A percentile compares a stretch with the other conserved stretches of the same genome.
phyloP scores from a whole-genome alignment of 371 early-diverging fungal species.

The Chytridiales sp. region DNA sequence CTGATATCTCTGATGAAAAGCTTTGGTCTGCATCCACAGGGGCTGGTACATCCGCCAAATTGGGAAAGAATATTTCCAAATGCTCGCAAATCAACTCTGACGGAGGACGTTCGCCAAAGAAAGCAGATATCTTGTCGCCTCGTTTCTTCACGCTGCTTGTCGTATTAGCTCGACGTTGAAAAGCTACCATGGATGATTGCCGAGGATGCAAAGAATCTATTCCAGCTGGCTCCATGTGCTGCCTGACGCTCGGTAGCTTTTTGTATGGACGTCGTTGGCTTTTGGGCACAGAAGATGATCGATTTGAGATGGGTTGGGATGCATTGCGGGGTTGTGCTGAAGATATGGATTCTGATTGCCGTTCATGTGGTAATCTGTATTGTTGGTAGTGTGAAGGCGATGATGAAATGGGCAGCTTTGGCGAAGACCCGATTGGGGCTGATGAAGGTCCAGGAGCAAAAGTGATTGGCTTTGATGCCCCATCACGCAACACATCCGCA shows the following conservation, averaged over 20 bases:
- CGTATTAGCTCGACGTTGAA: neutral
- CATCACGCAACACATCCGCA: neutral
- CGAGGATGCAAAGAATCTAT: neutral
- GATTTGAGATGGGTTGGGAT: too few species aligned
- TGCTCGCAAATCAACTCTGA: constrained; percentile 21
- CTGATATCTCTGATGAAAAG: too few species aligned
- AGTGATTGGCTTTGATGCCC: too few species aligned
- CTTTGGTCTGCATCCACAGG: too few species aligned
- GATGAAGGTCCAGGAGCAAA: too few species aligned
- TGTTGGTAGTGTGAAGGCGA: too few species aligned
- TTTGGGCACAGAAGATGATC: neutral
- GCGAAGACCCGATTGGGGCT: too few species aligned
- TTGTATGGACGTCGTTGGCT: neutral
- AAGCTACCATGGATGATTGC: neutral
- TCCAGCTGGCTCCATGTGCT: neutral
- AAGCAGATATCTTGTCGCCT: neutral
- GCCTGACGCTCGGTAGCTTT: neutral
- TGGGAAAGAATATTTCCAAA: constrained; percentile 17
- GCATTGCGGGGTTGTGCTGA: too few species aligned
- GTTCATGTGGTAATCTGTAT: too few species aligned
- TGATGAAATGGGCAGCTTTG: too few species aligned
- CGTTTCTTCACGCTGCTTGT: neutral
- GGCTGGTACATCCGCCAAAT: neutral
- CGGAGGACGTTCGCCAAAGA: constrained; percentile 16
- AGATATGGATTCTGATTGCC: too few species aligned